Conservation (phyloP, 257 asterid species). For the Jasminum sambac region DNA sequence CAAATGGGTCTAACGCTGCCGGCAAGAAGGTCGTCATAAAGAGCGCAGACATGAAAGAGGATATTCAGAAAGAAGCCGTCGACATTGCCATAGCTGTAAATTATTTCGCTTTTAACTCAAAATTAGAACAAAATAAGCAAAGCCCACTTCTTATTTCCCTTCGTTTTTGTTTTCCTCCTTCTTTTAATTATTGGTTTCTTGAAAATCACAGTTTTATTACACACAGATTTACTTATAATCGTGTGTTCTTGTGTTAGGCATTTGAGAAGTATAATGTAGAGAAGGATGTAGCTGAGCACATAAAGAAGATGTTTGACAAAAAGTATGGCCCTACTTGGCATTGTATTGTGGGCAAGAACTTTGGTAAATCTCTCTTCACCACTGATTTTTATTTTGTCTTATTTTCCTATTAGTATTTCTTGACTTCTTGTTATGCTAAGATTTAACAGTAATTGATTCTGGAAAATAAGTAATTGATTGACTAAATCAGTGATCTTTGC, state of each 20-base stretch:
- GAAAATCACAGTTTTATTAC: neutral
- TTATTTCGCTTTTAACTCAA: slow-evolving; percentile 22
- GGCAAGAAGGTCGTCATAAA: slow-evolving; percentile 73
- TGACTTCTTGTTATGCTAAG: slow-evolving; percentile 3
- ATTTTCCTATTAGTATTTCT: neutral
- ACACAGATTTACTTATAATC: neutral
- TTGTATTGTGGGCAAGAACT: slow-evolving; percentile 98
- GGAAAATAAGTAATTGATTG: neutral
- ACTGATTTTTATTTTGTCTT: neutral
- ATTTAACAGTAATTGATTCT: slow-evolving; percentile 1
- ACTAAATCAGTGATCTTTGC: neutral
- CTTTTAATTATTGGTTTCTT: neutral
- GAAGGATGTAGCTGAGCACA: slow-evolving; percentile 96
- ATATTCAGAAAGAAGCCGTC: slow-evolving; percentile 88
- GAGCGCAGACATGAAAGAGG: slow-evolving; percentile 96
- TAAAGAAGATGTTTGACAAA: slow-evolving; percentile 91
- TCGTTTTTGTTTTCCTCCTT: neutral
- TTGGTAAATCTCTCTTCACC: slow-evolving; percentile 46
- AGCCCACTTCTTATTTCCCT: neutral
- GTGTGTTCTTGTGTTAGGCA: slow-evolving; percentile 49
- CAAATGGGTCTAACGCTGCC: slow-evolving; percentile 45
- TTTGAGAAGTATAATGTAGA: slow-evolving; percentile 84
- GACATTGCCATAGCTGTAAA: slow-evolving; percentile 84
- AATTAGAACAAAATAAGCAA: neutral
- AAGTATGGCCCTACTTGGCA: slow-evolving; percentile 99